These are phyloP conservation scores for Hypomyces rosellus DNA, from an alignment of 2,329 filamentous ascomycete genomes.

Conservation along the genomic window DNA sequence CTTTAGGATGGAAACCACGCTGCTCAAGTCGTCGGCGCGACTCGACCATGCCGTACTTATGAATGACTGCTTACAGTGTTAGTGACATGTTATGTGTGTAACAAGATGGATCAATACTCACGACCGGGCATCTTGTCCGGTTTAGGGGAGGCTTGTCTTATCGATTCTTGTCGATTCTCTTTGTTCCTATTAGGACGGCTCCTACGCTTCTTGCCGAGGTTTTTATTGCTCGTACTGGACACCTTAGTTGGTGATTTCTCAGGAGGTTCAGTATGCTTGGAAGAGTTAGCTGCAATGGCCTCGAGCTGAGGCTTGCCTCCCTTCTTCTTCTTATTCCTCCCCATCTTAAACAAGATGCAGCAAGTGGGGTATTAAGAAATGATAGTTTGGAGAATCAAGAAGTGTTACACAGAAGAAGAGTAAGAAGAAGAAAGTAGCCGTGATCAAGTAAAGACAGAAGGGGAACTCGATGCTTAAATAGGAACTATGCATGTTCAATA, in stretches of 20 bases:
- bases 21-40: slow-evolving; percentile 11
- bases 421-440: neutral
- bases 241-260: neutral
- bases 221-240: no score
- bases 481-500: no score
- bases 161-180: neutral
- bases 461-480: no score
- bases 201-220: no score
- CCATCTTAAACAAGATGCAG: no score
- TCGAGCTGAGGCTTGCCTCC: no score
- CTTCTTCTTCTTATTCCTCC: no score
- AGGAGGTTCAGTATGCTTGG: neutral
- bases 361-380: neutral
- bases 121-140: neutral
- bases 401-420: neutral
- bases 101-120: neutral
- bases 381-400: neutral
- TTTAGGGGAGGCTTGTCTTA: neutral
- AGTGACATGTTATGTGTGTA: neutral
- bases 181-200: neutral
- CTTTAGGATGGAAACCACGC: slow-evolving; percentile 14
- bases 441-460: neutral
- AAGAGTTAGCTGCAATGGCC: neutral
- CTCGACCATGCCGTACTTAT: slow-evolving; percentile 12
- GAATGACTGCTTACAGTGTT: neutral